Base-by-base conservation (phyloP, 139 green algal species). In the Closterium sp. region DNA sequence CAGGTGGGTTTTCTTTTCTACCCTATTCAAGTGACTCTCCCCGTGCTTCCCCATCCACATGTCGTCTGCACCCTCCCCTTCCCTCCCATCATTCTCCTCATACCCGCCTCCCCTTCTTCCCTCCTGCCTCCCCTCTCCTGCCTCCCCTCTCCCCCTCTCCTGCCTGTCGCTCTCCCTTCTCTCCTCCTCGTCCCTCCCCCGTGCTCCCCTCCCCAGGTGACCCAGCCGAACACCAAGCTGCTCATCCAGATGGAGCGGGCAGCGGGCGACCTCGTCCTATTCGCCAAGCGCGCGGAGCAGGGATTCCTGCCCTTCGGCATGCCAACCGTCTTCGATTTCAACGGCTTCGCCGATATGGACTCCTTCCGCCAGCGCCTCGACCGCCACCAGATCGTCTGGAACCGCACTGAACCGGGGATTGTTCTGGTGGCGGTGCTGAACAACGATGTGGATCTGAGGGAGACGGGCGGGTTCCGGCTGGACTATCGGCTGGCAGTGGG, bases 231-330 rank as follows among this genome's bases (percentile, higher is more conserved):
- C 9, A 34, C 30, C 9, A 87, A n/a, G 9, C 50, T 96, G 22
- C 86, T 95, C 31, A 91, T 96, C 28, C 90, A 95, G 70, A 86
- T 96, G 70, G 62, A 86, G 29, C 89, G 94, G 21, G 84, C 45
- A 13, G 28, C 87, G 6, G 94, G 94, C 42, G 94, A 96, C 89
- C 90, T 94, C 5, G 93, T 96, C 22, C 87, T 96, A 24, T 96
- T 96, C 79, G 91, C 95, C 4, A 95, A 95, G 91, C 90, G 50
- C 21, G 32, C 27, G 17, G 89, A 92, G 2, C 89, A 91, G 4
- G 95, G 95, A 28, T 96, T 97, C 87, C 88, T 96, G 73, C 42
- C 92, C 1, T 92, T 92, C 45, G 92, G 93, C 62, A 79, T 79
- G 62, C 95, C 94, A 4, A 89, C 93, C 11, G 91, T 93, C 17